Evolutionary conservation across 441 rosid genomes (phyloP).

Genomic region (Aquilaria agallochum): DNA sequence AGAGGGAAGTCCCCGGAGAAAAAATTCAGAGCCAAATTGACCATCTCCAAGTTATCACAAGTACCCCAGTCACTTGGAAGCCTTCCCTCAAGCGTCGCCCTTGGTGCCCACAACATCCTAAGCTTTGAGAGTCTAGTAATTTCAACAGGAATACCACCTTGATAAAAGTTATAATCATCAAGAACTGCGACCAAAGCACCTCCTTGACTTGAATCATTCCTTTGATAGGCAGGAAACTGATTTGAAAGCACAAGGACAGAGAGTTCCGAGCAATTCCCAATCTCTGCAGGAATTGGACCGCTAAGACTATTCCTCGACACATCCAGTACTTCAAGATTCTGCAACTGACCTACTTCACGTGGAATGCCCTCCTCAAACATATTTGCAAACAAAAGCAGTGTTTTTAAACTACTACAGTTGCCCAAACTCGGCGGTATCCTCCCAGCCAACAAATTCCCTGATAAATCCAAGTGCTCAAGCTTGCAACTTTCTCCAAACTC

Average conservation of each 20-base stretch:
- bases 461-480: conserved; percentile 63
- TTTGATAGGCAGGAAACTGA: conserved; percentile 28
- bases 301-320: conserved; percentile 58
- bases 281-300: conserved; percentile 44
- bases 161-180: conserved; percentile 49
- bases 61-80: conserved; percentile 41
- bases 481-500: conserved; percentile 44
- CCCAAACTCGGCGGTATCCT: conserved; percentile 49
- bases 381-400: conserved; percentile 48
- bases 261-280: conserved; percentile 47
- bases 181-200: conserved; percentile 15
- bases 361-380: conserved; percentile 55
- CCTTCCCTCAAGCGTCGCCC: conserved; percentile 38
- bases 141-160: conserved; percentile 40
- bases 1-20: conserved; percentile 36
- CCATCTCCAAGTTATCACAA: conserved; percentile 48
- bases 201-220: conserved; percentile 20
- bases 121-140: conserved; percentile 41
- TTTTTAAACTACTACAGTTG: conserved; percentile 38
- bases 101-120: conserved; percentile 57
- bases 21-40: conserved; percentile 48
- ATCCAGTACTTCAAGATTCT: conserved; percentile 60
- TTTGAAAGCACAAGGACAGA: conserved; percentile 57
- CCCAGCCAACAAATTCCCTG: conserved; percentile 46
- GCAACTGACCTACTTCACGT: conserved; percentile 38